phyloP scores from a whole-genome alignment of 2,329 filamentous ascomycete genomes.

The Pseudogymnoascus sp. region DNA sequence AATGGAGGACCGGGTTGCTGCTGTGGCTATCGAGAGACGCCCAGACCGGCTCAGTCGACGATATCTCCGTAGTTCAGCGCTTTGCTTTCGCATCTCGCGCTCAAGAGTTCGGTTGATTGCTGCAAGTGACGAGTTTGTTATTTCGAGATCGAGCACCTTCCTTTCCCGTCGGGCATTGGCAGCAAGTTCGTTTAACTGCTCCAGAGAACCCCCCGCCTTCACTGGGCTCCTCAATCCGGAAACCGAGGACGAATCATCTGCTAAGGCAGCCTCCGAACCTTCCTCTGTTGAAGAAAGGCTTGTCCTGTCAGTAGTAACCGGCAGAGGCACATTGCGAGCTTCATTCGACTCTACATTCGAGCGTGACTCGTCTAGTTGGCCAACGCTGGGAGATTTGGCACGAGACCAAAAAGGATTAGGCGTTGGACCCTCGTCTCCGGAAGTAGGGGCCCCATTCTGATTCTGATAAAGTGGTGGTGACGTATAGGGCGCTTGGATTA shows the following conservation, averaged over 20 bases:
- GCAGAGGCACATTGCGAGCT: background rate
- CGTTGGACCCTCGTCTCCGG: background rate
- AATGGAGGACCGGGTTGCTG: slow-evolving; percentile 39
- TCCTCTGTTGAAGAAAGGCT: slow-evolving; percentile 1
- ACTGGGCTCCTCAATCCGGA: slow-evolving; percentile 41
- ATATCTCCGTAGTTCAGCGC: slow-evolving; percentile 76
- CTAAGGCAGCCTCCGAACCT: background rate
- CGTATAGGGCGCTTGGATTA: background rate
- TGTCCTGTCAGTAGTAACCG: background rate
- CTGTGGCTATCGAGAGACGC: slow-evolving; percentile 55
- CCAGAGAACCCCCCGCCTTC: slow-evolving; percentile 47
- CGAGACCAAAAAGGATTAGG: background rate
- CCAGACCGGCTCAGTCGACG: slow-evolving; percentile 79
- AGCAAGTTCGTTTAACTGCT: slow-evolving; percentile 67
- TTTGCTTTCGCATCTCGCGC: slow-evolving; percentile 84
- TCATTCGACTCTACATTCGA: background rate
- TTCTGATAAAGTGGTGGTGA: slow-evolving; percentile 1
- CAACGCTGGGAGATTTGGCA: background rate
- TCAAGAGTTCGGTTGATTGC: slow-evolving; percentile 94
- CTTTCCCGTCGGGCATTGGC: slow-evolving; percentile 84
- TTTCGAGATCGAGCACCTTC: slow-evolving; percentile 93
- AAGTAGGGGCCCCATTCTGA: background rate
- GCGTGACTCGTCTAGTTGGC: background rate
- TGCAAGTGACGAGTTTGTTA: slow-evolving; percentile 88
- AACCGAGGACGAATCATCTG: background rate